Percentiles rank a stretch among this genome's conserved stretches.
Conservation (phyloP, 2,329 filamentous ascomycete genomes). For the Phaeosphaeriaceae sp. region DNA sequence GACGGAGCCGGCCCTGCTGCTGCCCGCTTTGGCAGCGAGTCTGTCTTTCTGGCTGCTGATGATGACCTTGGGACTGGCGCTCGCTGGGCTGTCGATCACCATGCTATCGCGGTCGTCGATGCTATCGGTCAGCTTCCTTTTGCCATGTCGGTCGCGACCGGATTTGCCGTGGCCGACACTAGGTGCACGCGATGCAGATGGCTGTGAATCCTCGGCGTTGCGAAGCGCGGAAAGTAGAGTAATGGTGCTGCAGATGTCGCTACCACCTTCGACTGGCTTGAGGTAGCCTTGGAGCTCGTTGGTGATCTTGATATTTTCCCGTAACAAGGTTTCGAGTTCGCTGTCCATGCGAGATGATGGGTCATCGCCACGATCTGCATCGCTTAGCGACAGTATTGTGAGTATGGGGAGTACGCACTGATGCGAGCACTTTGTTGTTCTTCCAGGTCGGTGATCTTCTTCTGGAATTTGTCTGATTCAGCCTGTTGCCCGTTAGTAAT, state of each 20-base stretch:
- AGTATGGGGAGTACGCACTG: constrained; percentile 22
- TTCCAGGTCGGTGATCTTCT: constrained; percentile 39
- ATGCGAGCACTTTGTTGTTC: constrained; percentile 37
- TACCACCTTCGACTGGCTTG: constrained; percentile 50
- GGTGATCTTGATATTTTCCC: constrained; percentile 57
- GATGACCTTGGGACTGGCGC: constrained; percentile 44
- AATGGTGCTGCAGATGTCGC: constrained; percentile 52
- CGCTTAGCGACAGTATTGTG: constrained; percentile 6
- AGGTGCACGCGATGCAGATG: constrained; percentile 44
- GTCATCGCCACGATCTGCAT: constrained; percentile 42
- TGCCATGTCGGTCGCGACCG: constrained; percentile 45
- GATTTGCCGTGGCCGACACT: constrained; percentile 43
- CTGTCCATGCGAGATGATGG: constrained; percentile 52
- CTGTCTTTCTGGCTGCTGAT: constrained; percentile 40
- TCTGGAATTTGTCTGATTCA: constrained; percentile 40
- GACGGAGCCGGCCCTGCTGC: constrained; percentile 52
- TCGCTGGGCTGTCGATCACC: constrained; percentile 46
- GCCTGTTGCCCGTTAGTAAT: constrained; percentile 25
- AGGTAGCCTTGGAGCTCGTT: constrained; percentile 55
- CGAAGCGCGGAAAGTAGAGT: constrained; percentile 57
- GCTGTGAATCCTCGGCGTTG: constrained; percentile 52
- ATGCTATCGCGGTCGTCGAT: constrained; percentile 49
- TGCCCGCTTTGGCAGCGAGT: constrained; percentile 50
- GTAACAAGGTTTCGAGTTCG: constrained; percentile 54
- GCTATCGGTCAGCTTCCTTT: constrained; percentile 46